These are phyloP conservation scores for Besnoitia besnoiti DNA, from an alignment of 169 alveolate genomes.

Conservation along the genomic window DNA sequence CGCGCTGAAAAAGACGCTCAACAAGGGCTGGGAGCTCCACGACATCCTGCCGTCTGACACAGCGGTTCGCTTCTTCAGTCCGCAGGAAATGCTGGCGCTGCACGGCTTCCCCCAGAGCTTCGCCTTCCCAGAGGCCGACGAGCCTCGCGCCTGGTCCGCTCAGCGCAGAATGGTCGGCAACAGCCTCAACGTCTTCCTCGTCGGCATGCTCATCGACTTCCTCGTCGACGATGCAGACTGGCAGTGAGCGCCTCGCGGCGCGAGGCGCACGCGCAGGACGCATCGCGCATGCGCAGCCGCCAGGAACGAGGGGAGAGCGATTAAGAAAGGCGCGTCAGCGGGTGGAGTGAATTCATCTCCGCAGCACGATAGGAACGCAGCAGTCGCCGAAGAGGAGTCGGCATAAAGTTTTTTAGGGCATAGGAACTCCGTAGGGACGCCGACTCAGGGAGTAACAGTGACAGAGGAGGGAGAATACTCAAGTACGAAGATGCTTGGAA, in stretches of 20 bases:
- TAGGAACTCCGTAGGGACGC: too few species aligned
- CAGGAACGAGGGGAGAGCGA: too few species aligned
- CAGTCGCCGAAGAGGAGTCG: too few species aligned
- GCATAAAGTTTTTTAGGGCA: too few species aligned
- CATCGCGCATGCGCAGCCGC: too few species aligned
- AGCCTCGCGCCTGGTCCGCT: not conserved
- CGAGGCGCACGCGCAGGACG: too few species aligned
- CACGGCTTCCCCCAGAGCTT: conserved; percentile 44
- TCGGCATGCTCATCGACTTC: conserved; percentile 42
- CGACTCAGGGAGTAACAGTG: too few species aligned
- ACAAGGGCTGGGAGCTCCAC: conserved; percentile 45
- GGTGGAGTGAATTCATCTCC: too few species aligned
- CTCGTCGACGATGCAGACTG: conserved; percentile 32
- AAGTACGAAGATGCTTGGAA: too few species aligned
- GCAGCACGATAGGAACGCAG: too few species aligned
- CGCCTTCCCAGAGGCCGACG: conserved; percentile 2
- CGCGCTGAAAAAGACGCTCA: not conserved
- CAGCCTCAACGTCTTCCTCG: conserved; percentile 44
- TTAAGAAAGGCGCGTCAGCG: too few species aligned
- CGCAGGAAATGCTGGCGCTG: conserved; percentile 9
- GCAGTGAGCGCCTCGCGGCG: not conserved
- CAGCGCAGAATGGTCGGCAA: conserved; percentile 41
- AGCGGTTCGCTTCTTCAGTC: conserved; percentile 33
- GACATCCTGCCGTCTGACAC: conserved; percentile 8
- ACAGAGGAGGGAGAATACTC: too few species aligned